phyloP scores from a whole-genome alignment of 192 early-diverging fungal species.

The Linnemannia zychae region DNA sequence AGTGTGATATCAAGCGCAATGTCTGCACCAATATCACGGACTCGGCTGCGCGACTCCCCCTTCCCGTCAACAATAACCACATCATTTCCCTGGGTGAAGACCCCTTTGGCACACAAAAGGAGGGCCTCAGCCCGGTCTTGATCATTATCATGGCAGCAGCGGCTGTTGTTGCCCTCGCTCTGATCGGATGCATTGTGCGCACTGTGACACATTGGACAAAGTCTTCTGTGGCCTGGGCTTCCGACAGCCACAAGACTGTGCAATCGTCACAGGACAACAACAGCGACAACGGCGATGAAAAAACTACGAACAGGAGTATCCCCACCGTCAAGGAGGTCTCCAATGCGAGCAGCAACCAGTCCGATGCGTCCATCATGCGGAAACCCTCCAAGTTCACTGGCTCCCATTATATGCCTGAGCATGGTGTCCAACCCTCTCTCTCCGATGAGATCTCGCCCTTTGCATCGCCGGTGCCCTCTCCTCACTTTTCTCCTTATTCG shows the following conservation, averaged over 20 bases:
- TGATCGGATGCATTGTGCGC: slow-evolving; percentile 48
- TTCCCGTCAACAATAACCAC: slow-evolving; percentile 10
- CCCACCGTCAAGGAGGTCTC: not conserved
- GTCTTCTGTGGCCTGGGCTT: slow-evolving; percentile 18
- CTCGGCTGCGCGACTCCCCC: not conserved
- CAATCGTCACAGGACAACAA: not conserved
- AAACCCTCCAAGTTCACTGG: slow-evolving; percentile 48
- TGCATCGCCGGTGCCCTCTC: slow-evolving; percentile 16
- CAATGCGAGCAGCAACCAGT: not conserved
- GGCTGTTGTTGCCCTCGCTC: slow-evolving; percentile 26
- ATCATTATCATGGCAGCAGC: slow-evolving; percentile 40
- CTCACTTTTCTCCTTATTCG: slow-evolving; percentile 34
- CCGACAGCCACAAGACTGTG: not conserved
- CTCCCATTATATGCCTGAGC: slow-evolving; percentile 34
- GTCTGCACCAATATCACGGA: slow-evolving; percentile 40
- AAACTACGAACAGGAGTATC: not conserved
- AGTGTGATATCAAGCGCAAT: slow-evolving; percentile 25
- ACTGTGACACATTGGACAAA: slow-evolving; percentile 22
- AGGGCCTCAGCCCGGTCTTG: slow-evolving; percentile 33
- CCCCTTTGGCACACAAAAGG: slow-evolving; percentile 35
- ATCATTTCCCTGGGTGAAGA: slow-evolving; percentile 40
- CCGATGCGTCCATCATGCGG: not conserved
- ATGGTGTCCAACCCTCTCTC: not conserved
- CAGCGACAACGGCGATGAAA: slow-evolving; percentile 7
- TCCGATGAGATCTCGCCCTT: slow-evolving; percentile 12